These are phyloP conservation scores for Myriangium duriaei DNA, from an alignment of 2,329 filamentous ascomycete species.

Conservation along the genomic window DNA sequence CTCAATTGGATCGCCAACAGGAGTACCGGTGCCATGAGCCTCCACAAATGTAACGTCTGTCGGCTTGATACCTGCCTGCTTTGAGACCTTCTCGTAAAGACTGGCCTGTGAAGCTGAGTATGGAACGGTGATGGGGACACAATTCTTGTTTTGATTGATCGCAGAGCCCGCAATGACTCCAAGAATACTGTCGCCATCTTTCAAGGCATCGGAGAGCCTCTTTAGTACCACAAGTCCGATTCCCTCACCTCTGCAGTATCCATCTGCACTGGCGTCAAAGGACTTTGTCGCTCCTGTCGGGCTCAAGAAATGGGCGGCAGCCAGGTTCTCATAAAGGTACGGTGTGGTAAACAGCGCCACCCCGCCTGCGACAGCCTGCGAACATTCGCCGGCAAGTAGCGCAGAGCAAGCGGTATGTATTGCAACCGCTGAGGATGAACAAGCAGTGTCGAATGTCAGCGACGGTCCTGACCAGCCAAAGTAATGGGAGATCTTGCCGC, in stretches of 20 bases:
- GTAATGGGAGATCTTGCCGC: conserved; percentile 26
- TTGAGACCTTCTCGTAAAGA: conserved; percentile 26
- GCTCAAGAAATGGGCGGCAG: conserved; percentile 19
- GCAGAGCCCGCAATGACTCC: conserved; percentile 25
- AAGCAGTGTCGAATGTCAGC: conserved; percentile 36
- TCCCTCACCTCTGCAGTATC: conserved; percentile 42
- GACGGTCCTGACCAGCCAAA: conserved; percentile 28
- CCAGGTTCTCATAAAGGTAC: conserved; percentile 17
- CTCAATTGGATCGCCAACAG: conserved; percentile 17
- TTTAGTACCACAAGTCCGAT: conserved; percentile 41
- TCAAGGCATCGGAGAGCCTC: conserved; percentile 34
- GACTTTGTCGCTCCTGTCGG: conserved; percentile 19
- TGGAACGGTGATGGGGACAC: conserved; percentile 29
- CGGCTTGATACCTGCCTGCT: conserved; percentile 22
- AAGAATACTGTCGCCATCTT: conserved; percentile 33
- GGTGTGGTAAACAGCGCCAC: conserved; percentile 18
- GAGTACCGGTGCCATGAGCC: conserved; percentile 18
- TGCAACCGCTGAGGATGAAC: conserved; percentile 29
- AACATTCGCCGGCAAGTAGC: conserved; percentile 18
- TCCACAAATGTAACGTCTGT: conserved; percentile 12
- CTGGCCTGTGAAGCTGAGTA: conserved; percentile 24
- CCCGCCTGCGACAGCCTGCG: conserved; percentile 15
- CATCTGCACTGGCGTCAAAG: conserved; percentile 31
- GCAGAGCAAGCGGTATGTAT: conserved; percentile 22
- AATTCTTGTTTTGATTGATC: conserved; percentile 27